phyloP scores from a whole-genome alignment of 2,329 filamentous ascomycete species.

The Aspergillus jensenii region DNA sequence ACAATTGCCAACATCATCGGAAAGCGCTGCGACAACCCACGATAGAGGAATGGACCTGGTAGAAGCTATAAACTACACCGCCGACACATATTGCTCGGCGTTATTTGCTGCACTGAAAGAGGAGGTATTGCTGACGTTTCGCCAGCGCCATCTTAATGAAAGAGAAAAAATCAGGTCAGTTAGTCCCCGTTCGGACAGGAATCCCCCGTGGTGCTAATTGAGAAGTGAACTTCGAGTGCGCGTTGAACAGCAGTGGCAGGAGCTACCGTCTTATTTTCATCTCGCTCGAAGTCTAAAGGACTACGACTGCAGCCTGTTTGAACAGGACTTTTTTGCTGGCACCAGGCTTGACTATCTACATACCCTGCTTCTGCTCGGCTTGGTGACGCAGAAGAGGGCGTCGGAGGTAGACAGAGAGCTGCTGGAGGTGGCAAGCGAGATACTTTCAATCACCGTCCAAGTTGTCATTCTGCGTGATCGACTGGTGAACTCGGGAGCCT shows the following conservation, averaged over 20 bases:
- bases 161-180: neutral
- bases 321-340: conserved; percentile 26
- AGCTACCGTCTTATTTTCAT: neutral
- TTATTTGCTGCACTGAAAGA: neutral
- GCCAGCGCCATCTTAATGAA: neutral
- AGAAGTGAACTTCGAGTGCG: neutral
- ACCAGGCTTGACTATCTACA: conserved; percentile 28
- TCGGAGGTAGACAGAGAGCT: neutral
- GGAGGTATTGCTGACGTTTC: neutral
- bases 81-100: neutral
- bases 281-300: conserved; percentile 16
- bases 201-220: no score
- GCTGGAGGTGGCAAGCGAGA: conserved; percentile 25
- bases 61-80: neutral
- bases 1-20: no score
- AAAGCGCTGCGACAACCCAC: no score
- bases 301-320: conserved; percentile 20
- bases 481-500: conserved; percentile 27
- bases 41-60: neutral
- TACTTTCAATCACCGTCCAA: conserved; percentile 28
- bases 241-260: neutral
- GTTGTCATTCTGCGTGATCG: conserved; percentile 27
- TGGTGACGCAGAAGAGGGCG: conserved; percentile 8
- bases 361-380: conserved; percentile 26
- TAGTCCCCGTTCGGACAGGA: no score